A percentile compares a stretch with the other conserved stretches of the same genome.
These are phyloP conservation scores for Meyerozyma smithsonii DNA, from an alignment of 1,139 yeast genomes.

Conservation along the genomic window DNA sequence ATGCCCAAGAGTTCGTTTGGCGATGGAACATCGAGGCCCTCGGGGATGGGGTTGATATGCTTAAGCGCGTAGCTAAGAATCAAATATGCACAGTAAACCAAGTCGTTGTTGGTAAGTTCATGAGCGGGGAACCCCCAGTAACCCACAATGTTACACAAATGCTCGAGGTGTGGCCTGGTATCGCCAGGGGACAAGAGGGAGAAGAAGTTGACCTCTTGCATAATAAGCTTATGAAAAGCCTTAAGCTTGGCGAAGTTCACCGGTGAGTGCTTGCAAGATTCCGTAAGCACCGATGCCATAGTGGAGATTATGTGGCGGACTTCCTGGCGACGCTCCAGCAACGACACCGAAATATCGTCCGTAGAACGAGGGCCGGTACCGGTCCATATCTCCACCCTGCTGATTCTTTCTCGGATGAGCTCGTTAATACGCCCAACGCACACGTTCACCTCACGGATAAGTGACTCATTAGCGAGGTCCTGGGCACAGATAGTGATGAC, in stretches of 20 bases:
- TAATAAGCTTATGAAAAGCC: conserved; percentile 23
- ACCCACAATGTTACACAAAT: conserved; percentile 31
- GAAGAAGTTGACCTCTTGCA: conserved; percentile 37
- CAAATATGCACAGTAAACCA: conserved; percentile 54
- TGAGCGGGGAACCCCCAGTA: conserved; percentile 67
- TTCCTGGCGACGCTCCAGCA: conserved; percentile 6
- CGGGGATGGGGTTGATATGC: conserved; percentile 20
- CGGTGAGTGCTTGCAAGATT: conserved; percentile 17
- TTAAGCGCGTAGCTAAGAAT: conserved; percentile 49
- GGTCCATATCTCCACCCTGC: conserved; percentile 54
- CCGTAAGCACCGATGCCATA: conserved; percentile 14
- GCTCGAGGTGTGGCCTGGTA: conserved; percentile 12
- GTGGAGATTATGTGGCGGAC: conserved; percentile 13
- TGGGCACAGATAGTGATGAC: conserved; percentile 24
- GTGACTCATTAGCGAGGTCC: conserved; percentile 14
- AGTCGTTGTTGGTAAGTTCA: conserved; percentile 61
- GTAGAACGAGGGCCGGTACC: conserved; percentile 36
- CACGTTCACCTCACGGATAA: conserved; percentile 21
- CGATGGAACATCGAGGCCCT: conserved; percentile 19
- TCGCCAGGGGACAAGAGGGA: conserved; percentile 23
- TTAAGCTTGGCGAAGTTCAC: conserved; percentile 20
- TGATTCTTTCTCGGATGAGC: conserved; percentile 34
- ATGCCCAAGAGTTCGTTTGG: conserved; percentile 51
- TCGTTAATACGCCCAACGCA: conserved; percentile 23
- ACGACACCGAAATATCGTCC: conserved; percentile 19